Conservation (phyloP, 2,329 filamentous ascomycete species). For the Epichloe uncinata region DNA sequence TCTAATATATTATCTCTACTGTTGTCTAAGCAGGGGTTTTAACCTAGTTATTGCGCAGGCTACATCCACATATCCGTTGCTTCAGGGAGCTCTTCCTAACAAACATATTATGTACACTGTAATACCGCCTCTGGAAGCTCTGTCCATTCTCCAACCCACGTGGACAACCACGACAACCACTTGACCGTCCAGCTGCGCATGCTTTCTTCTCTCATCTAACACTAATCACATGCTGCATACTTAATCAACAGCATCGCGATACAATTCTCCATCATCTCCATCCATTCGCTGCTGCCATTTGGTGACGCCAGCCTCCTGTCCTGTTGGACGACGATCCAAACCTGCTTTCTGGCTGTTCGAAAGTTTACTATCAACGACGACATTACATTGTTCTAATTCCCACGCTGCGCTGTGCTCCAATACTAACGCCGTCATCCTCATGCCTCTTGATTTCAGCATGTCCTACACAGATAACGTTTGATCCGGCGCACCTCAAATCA, state of each 20-base stretch:
- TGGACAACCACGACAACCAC: not conserved
- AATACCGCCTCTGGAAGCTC: too few species aligned
- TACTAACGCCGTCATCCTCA: not conserved
- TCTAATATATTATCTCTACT: too few species aligned
- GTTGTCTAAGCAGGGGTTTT: too few species aligned
- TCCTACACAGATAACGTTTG: not conserved
- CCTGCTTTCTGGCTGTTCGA: not conserved
- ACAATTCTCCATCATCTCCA: not conserved
- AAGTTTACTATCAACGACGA: not conserved
- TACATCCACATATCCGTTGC: too few species aligned
- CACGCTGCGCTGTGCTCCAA: not conserved
- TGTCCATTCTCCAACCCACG: not conserved
- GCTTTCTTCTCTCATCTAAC: not conserved
- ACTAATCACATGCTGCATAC: not conserved
- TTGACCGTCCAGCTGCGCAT: not conserved
- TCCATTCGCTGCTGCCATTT: not conserved
- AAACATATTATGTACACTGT: too few species aligned
- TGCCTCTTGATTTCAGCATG: not conserved
- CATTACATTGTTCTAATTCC: not conserved
- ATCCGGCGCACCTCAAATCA: not conserved
- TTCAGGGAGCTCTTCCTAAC: too few species aligned
- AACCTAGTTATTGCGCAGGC: too few species aligned
- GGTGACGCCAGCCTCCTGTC: not conserved
- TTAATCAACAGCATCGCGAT: not conserved
- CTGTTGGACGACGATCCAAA: not conserved